Base-by-base conservation (phyloP, 768 basidiomycete species). In the Cystobasidiopsis lactophilus region DNA sequence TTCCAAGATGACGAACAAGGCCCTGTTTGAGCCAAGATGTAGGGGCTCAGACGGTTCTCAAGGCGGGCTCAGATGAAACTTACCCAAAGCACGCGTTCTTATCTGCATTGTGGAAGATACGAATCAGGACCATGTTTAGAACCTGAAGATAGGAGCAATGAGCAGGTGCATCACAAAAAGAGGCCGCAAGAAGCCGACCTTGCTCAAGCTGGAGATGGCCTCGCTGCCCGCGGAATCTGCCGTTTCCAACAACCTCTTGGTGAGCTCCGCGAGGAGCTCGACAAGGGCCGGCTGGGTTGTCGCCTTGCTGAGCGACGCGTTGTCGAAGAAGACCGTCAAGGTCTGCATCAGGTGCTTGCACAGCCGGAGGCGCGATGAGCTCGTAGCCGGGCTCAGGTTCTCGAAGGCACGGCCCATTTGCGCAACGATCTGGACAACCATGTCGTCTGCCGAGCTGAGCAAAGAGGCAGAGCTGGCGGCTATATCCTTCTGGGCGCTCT, bases 301-400 rank as follows among this genome's bases (percentile, higher is more conserved):
- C 7, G 82, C 83, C 64, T 88, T 82, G 11, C 86, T 84, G 45
- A 98, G 73, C 57, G 83, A 74, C 5, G 77, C 68, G 64, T 89
- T 85, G 62, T 95, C 88, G 61, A 88, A 91, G 65, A 95, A 86
- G 24, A 82, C 82, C 61, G 89, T 88, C 27, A 95, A 75, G 0
- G 89, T 89, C 66, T 95, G 89, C 57, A 96, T 91, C 50, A 96
- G 75, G 66, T 96, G 93, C 67, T 98, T 98, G 44, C 89, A 85
- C 9, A 98, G 72, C 38, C 93, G 76, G 69, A 93, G 57, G 77
- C 14, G 75, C 69, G 23, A 77, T 2, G 56, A n/a, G 1, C 58
- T 57, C 13, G 41, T 33, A 3, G 44, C 51, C 3, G 11, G 4
- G 7, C 30, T 41, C 35, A 62, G 53, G 24, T 47, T 51, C 49